A percentile compares a stretch with the other conserved stretches of the same genome.
Evolutionary conservation across 768 basidiomycete genomes (phyloP).

Genomic region (Porpolomopsis calyptriformis): DNA sequence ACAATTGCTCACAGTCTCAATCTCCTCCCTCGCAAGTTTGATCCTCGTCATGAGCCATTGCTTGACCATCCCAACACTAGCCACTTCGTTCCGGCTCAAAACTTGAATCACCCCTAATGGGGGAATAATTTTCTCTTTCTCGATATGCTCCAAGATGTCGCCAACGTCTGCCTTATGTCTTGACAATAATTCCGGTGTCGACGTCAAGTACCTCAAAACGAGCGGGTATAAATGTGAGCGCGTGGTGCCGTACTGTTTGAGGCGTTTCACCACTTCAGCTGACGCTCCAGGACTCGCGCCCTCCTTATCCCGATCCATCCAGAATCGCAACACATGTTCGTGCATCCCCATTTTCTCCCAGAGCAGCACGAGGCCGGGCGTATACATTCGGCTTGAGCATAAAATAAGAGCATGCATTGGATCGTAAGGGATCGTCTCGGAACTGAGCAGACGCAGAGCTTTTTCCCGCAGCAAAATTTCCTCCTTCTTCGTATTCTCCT

Average conservation of each 20-base stretch:
- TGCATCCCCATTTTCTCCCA: slow-evolving; percentile 96
- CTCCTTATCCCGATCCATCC: slow-evolving; percentile 64
- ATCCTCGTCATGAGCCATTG: slow-evolving; percentile 82
- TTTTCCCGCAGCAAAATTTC: slow-evolving; percentile 42
- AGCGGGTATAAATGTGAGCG: slow-evolving; percentile 77
- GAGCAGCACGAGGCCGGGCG: slow-evolving; percentile 72
- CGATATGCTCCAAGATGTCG: slow-evolving; percentile 64
- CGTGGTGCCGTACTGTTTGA: slow-evolving; percentile 60
- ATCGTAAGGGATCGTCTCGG: slow-evolving; percentile 63
- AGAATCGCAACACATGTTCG: slow-evolving; percentile 88
- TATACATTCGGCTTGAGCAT: slow-evolving; percentile 77
- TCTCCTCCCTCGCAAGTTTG: slow-evolving; percentile 58
- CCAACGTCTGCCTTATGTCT: slow-evolving; percentile 64
- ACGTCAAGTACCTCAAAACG: slow-evolving; percentile 83
- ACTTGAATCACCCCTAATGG: slow-evolving; percentile 87
- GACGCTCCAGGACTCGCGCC: slow-evolving; percentile 29
- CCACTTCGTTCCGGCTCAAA: slow-evolving; percentile 77
- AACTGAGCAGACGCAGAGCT: slow-evolving; percentile 61
- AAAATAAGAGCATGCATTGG: slow-evolving; percentile 88
- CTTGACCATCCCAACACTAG: slow-evolving; percentile 86
- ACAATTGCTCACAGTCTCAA: slow-evolving; percentile 55
- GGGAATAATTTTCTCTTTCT: slow-evolving; percentile 73
- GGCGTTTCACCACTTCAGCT: slow-evolving; percentile 56
- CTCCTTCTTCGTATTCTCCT: slow-evolving; percentile 19
- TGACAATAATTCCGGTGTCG: slow-evolving; percentile 59